Base-by-base conservation (phyloP, 1,284 basidiomycete species). In the Tilletia setariae region DNA sequence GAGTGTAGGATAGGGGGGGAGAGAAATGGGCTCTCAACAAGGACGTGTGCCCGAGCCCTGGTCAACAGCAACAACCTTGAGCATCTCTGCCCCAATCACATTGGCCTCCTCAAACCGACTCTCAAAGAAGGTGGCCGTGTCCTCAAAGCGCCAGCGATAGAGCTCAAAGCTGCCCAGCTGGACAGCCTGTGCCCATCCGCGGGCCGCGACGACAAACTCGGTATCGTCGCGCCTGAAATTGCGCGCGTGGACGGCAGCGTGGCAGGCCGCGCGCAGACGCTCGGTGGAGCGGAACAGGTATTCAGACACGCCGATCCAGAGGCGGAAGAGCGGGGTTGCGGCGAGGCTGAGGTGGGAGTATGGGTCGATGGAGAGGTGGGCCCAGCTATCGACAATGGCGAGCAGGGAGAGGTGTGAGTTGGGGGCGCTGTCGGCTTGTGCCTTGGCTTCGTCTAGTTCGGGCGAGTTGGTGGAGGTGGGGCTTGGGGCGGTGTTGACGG, bases 341-440 rank as follows among this genome's bases (percentile, higher is more conserved):
- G 95, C 95, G 51, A 98, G 88, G 30, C 91, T 88, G 70, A 98
- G 89, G 84, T 98, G 94, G 49, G 89, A 89, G 81, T 93, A 97
- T 0, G 95, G 96, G 68, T 92, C 88, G 81, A 98, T 94, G 3
- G 86, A 86, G 66, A 98, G 88, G 62, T 88, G 87, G 11, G 92
- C 90, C 96, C 95, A 98, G 81, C 93, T 96, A 84, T 98, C 96
- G 42, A 98, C 96, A 91, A 98, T 98, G 19, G 94, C 94, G 56
- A 98, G 87, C n/a, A 98, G 86, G 9, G 93, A 90, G 66, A 98
- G 88, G 83, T 98, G 96, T 13, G 93, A 96, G 83, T 98, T 98
- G 42, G 88, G 87, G 7, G 83, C 35, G 35, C 35, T 40, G 11
- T 40, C 11, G 4, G 35, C 35, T 40, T 40, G 35, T 40, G 35